These are phyloP conservation scores for Paraphaeosphaeria sporulosa DNA, from an alignment of 2,329 filamentous ascomycete genomes.

Conservation along the genomic window DNA sequence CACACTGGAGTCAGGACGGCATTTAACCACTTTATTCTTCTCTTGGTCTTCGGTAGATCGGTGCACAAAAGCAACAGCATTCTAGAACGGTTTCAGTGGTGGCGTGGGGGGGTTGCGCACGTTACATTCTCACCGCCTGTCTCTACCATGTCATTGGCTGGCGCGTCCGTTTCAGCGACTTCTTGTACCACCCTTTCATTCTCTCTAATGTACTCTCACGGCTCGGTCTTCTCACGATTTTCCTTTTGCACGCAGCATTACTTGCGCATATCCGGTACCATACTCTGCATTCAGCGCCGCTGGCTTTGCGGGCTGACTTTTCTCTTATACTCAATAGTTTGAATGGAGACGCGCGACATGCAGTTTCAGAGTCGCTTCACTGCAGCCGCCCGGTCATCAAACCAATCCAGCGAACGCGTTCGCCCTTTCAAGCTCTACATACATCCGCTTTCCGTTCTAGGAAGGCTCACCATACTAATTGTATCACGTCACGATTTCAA, in stretches of 20 bases:
- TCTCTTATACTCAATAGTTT: constrained; percentile 32
- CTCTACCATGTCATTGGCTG: constrained; percentile 23
- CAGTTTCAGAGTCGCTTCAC: constrained; percentile 18
- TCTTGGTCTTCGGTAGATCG: constrained; percentile 29
- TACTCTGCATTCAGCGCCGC: constrained; percentile 9
- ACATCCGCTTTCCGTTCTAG: too few relatives aligned
- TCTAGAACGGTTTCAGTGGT: constrained; percentile 40
- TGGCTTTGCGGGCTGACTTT: constrained; percentile 13
- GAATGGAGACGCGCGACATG: constrained; percentile 36
- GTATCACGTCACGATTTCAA: constrained; percentile 13
- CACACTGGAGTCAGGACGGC: constrained; percentile 29
- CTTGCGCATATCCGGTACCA: constrained; percentile 30
- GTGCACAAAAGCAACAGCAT: constrained; percentile 43
- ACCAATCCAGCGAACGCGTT: constrained; percentile 16
- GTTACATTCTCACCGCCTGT: constrained; percentile 20
- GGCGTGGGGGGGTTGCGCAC: constrained; percentile 30
- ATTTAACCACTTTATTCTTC: constrained; percentile 30
- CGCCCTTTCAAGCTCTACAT: constrained; percentile 17
- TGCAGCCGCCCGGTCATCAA: constrained; percentile 23
- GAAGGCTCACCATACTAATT: background rate
- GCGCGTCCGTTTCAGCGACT: constrained; percentile 24
- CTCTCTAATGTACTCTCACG: constrained; percentile 17
- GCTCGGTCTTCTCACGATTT: constrained; percentile 18
- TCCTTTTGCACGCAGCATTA: constrained; percentile 1
- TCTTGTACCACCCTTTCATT: constrained; percentile 28